Evolutionary conservation across 2,329 filamentous ascomycete genomes (phyloP).

Genomic region (Tolypocladium ophioglossoides): DNA sequence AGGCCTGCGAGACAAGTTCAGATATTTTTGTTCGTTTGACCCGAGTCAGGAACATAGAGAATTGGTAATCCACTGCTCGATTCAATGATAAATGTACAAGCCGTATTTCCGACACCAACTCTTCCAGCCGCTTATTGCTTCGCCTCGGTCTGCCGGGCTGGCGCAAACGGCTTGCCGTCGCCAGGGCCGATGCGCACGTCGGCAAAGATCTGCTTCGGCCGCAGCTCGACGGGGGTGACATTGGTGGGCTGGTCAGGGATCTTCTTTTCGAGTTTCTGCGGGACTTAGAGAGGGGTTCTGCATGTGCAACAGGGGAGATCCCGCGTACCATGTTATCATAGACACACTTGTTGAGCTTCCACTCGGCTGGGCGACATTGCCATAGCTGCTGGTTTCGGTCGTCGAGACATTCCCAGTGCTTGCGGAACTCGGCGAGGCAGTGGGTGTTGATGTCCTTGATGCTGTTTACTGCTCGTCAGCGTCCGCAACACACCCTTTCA

Average conservation of each 20-base stretch:
- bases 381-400: slow-evolving; percentile 97
- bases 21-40: too few relatives aligned
- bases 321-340: slow-evolving; percentile 82
- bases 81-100: slow-evolving; percentile 20
- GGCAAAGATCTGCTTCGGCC: slow-evolving; percentile 52
- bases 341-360: slow-evolving; percentile 88
- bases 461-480: slow-evolving; percentile 31
- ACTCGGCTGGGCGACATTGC: slow-evolving; percentile 84
- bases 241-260: slow-evolving; percentile 64
- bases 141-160: slow-evolving; percentile 20
- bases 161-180: slow-evolving; percentile 31
- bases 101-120: slow-evolving; percentile 3
- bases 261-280: slow-evolving; percentile 70
- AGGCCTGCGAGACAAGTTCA: neutral
- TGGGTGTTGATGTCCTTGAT: slow-evolving; percentile 93
- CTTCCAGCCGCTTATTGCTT: slow-evolving; percentile 18
- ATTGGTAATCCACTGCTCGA: slow-evolving; percentile 8
- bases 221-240: slow-evolving; percentile 63
- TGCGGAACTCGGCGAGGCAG: slow-evolving; percentile 83
- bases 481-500: neutral
- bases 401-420: slow-evolving; percentile 92
- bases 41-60: neutral
- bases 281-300: neutral
- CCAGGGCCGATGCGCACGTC: slow-evolving; percentile 35
- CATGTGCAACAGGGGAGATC: neutral